Percentiles rank a stretch among this genome's conserved stretches.
These are phyloP conservation scores for Picea mariana DNA, from an alignment of 83 land plant species.

Conservation along the genomic window DNA sequence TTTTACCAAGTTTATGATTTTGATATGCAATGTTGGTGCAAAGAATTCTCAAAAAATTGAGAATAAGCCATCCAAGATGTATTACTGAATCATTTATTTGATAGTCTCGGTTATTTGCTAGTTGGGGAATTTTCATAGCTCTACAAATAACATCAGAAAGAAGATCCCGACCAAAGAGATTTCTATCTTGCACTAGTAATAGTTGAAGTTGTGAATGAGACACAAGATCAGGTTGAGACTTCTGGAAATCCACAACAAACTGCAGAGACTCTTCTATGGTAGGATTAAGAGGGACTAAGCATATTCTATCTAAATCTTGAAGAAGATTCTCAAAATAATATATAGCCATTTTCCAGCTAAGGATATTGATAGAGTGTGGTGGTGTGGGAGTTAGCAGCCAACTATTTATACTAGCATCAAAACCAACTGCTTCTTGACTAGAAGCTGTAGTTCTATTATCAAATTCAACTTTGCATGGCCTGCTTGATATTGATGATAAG, in stretches of 20 bases:
- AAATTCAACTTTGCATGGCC: conserved; percentile 9
- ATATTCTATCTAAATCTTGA: conserved; percentile 73
- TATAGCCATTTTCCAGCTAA: conserved; percentile 80
- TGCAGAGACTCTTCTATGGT: conserved; percentile 62
- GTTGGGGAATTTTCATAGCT: conserved; percentile 56
- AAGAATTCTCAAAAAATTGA: too few species aligned
- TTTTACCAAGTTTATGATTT: too few species aligned
- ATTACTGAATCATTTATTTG: conserved; percentile 54
- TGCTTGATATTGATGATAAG: conserved; percentile 33
- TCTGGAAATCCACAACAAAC: conserved; percentile 84
- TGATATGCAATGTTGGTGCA: too few species aligned
- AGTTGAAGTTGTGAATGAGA: conserved; percentile 88
- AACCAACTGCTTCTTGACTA: conserved; percentile 80
- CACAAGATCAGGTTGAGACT: conserved; percentile 87
- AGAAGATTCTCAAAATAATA: conserved; percentile 87
- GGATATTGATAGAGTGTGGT: conserved; percentile 84
- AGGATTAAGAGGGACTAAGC: conserved; percentile 76
- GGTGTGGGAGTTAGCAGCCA: conserved; percentile 88
- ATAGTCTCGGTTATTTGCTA: conserved; percentile 37
- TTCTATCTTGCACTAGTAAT: conserved; percentile 84
- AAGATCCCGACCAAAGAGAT: conserved; percentile 77
- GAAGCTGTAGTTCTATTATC: conserved; percentile 82
- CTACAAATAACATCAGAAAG: conserved; percentile 56
- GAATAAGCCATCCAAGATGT: conserved; percentile 43
- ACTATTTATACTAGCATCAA: conserved; percentile 83